phyloP scores from a whole-genome alignment of 495 filamentous ascomycete genomes.

The Xylaria flabelliformis region DNA sequence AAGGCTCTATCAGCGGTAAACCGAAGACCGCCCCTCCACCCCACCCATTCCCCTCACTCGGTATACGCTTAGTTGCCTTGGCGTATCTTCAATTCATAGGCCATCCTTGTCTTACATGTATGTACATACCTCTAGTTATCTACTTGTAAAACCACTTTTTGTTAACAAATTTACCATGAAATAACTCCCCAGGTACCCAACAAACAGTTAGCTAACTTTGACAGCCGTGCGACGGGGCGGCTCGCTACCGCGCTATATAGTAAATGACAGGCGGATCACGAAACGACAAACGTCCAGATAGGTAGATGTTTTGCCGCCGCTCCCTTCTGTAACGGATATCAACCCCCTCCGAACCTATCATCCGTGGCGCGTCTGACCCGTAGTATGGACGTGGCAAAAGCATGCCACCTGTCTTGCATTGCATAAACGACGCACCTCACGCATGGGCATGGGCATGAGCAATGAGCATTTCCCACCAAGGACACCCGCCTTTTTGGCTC shows the following conservation, averaged over 20 bases:
- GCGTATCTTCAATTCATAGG: not conserved
- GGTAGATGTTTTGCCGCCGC: slow-evolving; percentile 8
- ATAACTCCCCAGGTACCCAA: not conserved
- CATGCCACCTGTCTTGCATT: slow-evolving; percentile 49
- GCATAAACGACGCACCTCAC: slow-evolving; percentile 41
- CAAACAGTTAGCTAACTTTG: not conserved
- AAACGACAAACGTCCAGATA: slow-evolving; percentile 6
- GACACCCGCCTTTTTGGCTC: not conserved
- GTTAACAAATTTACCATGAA: not conserved
- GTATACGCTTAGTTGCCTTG: slow-evolving; percentile 5
- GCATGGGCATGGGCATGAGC: slow-evolving; percentile 2
- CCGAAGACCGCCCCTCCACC: slow-evolving; percentile 19
- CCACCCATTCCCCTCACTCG: slow-evolving; percentile 27
- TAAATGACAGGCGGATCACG: not conserved
- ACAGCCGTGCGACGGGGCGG: not conserved
- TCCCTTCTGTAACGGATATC: slow-evolving; percentile 12
- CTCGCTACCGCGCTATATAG: not conserved
- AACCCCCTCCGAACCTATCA: slow-evolving; percentile 18
- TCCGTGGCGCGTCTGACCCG: slow-evolving; percentile 9
- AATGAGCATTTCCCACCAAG: slow-evolving; percentile 13
- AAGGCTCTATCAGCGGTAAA: not conserved
- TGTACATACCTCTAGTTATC: not conserved
- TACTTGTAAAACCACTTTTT: not conserved
- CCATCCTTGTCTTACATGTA: not conserved
- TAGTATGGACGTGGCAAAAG: slow-evolving; percentile 35